These are phyloP conservation scores for Cladophialophora yegresii DNA, from an alignment of 2,329 filamentous ascomycete genomes.

Conservation along the genomic window DNA sequence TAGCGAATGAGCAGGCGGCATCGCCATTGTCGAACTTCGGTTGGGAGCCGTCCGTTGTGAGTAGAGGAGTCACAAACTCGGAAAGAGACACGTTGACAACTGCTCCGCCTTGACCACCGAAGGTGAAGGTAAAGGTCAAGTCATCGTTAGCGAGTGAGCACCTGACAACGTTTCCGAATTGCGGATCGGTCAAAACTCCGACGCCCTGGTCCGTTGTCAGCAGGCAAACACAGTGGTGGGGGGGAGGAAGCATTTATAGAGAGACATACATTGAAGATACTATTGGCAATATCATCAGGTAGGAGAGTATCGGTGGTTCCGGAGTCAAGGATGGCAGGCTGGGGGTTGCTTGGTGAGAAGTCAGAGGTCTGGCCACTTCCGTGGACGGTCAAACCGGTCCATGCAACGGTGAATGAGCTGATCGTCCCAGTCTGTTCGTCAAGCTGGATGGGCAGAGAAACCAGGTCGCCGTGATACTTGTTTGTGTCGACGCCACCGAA, in stretches of 20 bases:
- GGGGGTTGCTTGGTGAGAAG: slow-evolving; percentile 41
- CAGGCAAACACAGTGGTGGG: background rate
- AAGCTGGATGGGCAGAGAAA: slow-evolving; percentile 60
- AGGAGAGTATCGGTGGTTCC: slow-evolving; percentile 73
- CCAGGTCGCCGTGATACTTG: slow-evolving; percentile 68
- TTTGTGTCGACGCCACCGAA: slow-evolving; percentile 79
- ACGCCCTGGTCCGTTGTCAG: background rate
- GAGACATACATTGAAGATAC: slow-evolving; percentile 59
- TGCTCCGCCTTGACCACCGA: slow-evolving; percentile 49
- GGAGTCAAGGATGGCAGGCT: slow-evolving; percentile 69
- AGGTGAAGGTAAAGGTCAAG: slow-evolving; percentile 52
- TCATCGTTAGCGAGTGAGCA: slow-evolving; percentile 50
- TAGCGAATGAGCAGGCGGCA: slow-evolving; percentile 66
- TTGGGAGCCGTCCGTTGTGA: slow-evolving; percentile 49
- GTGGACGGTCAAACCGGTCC: slow-evolving; percentile 43
- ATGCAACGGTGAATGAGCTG: slow-evolving; percentile 48
- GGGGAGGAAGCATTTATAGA: background rate
- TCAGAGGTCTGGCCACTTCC: slow-evolving; percentile 41
- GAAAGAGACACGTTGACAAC: slow-evolving; percentile 42
- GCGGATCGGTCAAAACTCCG: slow-evolving; percentile 43
- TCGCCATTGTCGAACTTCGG: slow-evolving; percentile 57
- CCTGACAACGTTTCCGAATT: slow-evolving; percentile 42
- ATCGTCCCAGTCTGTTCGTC: slow-evolving; percentile 56
- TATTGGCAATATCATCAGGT: slow-evolving; percentile 60
- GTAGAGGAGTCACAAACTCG: slow-evolving; percentile 64